Evolutionary conservation across 768 basidiomycete genomes (phyloP), one percentile per base, ranked within the genome.

Genomic region (Asterophora lycoperdoides): DNA sequence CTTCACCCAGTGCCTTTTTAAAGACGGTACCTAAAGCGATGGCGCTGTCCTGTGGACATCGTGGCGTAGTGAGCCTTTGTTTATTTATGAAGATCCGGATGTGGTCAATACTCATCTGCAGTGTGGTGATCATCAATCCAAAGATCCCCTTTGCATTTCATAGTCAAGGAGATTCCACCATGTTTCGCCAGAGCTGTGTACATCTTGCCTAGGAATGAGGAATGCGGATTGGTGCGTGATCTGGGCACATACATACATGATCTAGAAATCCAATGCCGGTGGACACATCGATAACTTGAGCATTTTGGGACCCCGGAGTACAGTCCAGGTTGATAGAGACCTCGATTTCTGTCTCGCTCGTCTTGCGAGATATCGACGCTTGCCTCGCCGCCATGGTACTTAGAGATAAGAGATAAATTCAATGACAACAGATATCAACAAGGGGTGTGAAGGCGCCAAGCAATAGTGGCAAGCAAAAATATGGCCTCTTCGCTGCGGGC

Each of bases 101-200:
- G 23, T 41, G 10, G 36, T 3, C 20, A 26, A 40, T 41, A 83
- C 86, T 84, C 81, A 89, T 99, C 96, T 79, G 95, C 92, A 40
- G 94, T 92, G 69, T 99, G 96, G 61, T 98, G 96, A 70, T 99
- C 96, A 69, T 99, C 96, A 51, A 98, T 96, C 81, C 86, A 90
- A 7, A 98, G 76, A 66, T 99, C 96, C 34, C 96, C 96, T 62
- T 89, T 83, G 68, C 93, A 97, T 58, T 87, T 86, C 72, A 99
- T 78, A 15, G 78, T 81, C 53, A 99, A 73, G 0, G 92, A 93
- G 83, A 96, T 89, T 49, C 93, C 93, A 15, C 91, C 81, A 69
- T 99, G 96, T 66, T 98, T 98, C 30, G 96, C 95, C 4, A 99
- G 80, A 1, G 96, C 95, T 55, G 92, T 85, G 65, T 93, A 93